Percentiles rank a stretch among this genome's conserved stretches.
phyloP scores from a whole-genome alignment of 163 green algal genomes.

The Scenedesmus sp. region DNA sequence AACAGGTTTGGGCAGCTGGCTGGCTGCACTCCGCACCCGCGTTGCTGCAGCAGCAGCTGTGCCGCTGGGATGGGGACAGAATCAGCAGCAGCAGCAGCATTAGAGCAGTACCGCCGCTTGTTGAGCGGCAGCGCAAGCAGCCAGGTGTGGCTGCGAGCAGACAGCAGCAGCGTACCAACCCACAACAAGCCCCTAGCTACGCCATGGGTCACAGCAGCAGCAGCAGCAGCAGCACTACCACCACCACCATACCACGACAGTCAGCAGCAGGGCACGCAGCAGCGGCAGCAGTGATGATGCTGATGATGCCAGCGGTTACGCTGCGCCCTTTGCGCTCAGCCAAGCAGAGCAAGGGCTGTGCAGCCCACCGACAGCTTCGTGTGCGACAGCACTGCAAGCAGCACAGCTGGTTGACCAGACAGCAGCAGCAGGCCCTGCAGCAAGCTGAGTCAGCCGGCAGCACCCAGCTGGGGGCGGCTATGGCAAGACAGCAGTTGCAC shows the following conservation, averaged over 20 bases:
- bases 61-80: not conserved
- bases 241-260: no score
- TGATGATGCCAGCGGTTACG: not conserved
- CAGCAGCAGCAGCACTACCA: not conserved
- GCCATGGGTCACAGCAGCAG: not conserved
- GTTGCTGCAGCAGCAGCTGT: not conserved
- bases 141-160: not conserved
- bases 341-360: not conserved
- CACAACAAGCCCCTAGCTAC: not conserved
- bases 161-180: not conserved
- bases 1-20: not conserved
- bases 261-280: not conserved
- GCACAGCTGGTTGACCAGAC: not conserved
- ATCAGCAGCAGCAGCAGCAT: not conserved
- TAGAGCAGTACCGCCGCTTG: not conserved
- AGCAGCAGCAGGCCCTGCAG: not conserved
- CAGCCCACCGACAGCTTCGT: conserved; percentile 2
- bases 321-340: not conserved
- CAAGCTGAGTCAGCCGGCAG: not conserved
- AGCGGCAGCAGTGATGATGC: not conserved
- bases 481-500: conserved; percentile 80
- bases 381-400: not conserved
- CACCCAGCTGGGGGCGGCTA: conserved; percentile 73
- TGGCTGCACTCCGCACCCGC: not conserved
- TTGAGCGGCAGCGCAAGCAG: not conserved